Evolutionary conservation across 73 alveolate genomes (phyloP).

Genomic region (Stentor coeruleus): DNA sequence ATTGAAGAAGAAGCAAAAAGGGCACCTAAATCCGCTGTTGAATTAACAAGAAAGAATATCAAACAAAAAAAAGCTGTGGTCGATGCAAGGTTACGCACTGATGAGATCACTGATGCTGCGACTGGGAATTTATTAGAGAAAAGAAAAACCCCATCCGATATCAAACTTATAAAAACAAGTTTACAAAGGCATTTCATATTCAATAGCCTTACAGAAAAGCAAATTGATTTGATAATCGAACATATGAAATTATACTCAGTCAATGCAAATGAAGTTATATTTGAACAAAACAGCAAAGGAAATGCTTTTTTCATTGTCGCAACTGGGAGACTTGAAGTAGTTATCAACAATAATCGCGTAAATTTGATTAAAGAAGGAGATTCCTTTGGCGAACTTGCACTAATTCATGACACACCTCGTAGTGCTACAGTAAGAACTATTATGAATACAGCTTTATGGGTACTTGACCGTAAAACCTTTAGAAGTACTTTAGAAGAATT

Average conservation of each 20-base stretch:
- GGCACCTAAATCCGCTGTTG: background rate
- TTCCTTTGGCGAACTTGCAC: constrained; percentile 94
- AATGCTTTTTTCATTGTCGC: background rate
- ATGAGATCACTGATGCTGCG: constrained; percentile 1
- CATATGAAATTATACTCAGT: background rate
- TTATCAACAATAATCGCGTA: background rate
- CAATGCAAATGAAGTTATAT: background rate
- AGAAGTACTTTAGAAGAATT: constrained; percentile 50
- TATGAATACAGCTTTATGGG: constrained; percentile 73
- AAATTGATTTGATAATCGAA: background rate
- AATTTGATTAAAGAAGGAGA: constrained; percentile 51
- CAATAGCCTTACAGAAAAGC: constrained; percentile 2
- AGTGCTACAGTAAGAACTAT: constrained; percentile 81
- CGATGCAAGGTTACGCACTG: background rate
- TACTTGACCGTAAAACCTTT: constrained; percentile 81
- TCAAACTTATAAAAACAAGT: constrained; percentile 1
- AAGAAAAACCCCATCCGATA: constrained; percentile 28
- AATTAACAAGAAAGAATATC: background rate
- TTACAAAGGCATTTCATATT: constrained; percentile 17
- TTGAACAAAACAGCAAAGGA: background rate
- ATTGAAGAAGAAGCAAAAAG: background rate
- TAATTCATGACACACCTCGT: constrained; percentile 82
- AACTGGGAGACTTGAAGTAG: constrained; percentile 19
- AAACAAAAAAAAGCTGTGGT: background rate
- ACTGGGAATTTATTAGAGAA: constrained; percentile 1